Conservation (phyloP, 805 yeast genomes). For the Wickerhamiella slavikovae region DNA sequence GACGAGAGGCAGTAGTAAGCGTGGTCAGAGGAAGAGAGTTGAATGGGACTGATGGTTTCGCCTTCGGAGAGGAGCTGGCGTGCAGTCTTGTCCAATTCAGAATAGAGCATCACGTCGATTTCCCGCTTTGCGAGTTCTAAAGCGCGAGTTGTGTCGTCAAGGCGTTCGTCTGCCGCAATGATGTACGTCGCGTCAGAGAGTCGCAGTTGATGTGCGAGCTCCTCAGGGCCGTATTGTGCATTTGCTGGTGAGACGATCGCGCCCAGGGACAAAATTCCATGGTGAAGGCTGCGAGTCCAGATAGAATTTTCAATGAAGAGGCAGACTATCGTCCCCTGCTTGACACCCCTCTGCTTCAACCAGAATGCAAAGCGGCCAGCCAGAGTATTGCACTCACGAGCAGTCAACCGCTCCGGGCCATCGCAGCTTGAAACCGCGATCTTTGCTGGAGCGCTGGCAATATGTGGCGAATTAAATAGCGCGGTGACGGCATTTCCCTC, state of each 20-base stretch:
- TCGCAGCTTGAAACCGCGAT: neutral
- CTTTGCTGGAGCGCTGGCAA: neutral
- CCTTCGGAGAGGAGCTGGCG: slow-evolving; percentile 12
- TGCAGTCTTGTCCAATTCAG: too few species aligned
- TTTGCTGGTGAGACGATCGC: slow-evolving; percentile 16
- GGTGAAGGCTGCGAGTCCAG: slow-evolving; percentile 8
- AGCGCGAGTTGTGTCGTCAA: too few species aligned
- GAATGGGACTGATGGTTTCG: slow-evolving; percentile 15
- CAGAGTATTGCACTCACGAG: neutral
- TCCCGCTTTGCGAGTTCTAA: too few species aligned
- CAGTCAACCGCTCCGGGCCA: neutral
- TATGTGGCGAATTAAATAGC: too few species aligned
- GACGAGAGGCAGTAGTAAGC: slow-evolving; percentile 17
- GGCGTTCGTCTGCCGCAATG: slow-evolving; percentile 13
- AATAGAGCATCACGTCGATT: too few species aligned
- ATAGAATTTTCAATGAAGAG: slow-evolving; percentile 15
- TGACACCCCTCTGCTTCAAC: slow-evolving; percentile 4
- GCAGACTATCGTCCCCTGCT: slow-evolving; percentile 15
- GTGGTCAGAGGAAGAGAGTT: slow-evolving; percentile 4
- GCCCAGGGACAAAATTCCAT: slow-evolving; percentile 12
- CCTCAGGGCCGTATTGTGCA: slow-evolving; percentile 13
- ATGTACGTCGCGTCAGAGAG: slow-evolving; percentile 9
- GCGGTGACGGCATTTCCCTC: neutral
- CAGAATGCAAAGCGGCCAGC: neutral
- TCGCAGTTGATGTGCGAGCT: slow-evolving; percentile 12